Base-by-base conservation (phyloP, 768 basidiomycete species). In the Fomitopsis pulvina region DNA sequence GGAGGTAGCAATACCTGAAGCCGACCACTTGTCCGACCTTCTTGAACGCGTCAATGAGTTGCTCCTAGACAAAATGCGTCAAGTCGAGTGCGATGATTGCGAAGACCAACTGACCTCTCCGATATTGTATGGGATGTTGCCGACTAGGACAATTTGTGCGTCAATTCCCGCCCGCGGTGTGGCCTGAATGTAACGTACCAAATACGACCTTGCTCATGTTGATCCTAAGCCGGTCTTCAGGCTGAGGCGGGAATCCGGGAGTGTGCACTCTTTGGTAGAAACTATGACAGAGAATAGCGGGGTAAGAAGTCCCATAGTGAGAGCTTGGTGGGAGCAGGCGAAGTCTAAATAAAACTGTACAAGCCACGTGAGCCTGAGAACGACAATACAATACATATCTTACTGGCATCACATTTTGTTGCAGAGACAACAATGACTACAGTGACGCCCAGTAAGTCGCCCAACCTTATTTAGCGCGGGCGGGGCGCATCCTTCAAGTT, bases 61-160 rank as follows among this genome's bases (percentile, higher is more conserved):
- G 86, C 22, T 92, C 90, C 81, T 81, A 28, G 14, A 20, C 14
- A 29, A 39, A 29, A 1, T n/a, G 42, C 61, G 46, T 40, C 45
- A 45, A 47, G 26, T 40, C 20, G 12, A 2, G 21, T 45, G 21
- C 29, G 52, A 21, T 47, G 22, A 7, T 28, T 45, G 18, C 10
- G 10, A 29, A 27, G 12, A n/a, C 16, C 20, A 20, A 66, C 76
- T 37, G 63, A 66, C 79, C 72, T 92, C 89, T 38, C 80, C 83
- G 85, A 91, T 90, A 60, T 85, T 90, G 68, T 92, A 92, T 21
- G 89, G 89, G 7, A 92, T 88, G 76, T 92, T 92, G 50, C 89
- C 89, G 42, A 92, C 89, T 87, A 30, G 32, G 43, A 48, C 39
- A 48, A 47, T 44, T 27, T 41, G 7, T 32, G 30, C 8, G 32